phyloP scores from a whole-genome alignment of 352 stramenopile genomes.

The Phytophthora hybrid region DNA sequence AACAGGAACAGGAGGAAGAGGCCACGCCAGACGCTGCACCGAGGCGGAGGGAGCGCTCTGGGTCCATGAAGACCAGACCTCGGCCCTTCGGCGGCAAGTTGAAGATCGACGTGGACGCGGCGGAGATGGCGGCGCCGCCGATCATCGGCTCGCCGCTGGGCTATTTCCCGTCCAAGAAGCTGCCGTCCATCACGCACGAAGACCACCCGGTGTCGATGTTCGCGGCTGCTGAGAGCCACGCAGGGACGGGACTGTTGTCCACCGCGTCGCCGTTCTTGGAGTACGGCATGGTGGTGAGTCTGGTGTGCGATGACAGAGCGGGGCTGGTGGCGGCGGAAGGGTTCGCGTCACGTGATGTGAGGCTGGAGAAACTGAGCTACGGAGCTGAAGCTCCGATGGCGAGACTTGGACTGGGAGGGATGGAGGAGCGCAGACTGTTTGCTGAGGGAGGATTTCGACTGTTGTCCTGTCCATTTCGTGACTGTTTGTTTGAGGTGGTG shows the following conservation, averaged over 20 bases:
- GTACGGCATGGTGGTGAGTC: constrained; percentile 75
- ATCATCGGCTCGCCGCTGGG: constrained; percentile 52
- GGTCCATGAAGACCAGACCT: constrained; percentile 14
- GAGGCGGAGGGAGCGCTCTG: constrained; percentile 12
- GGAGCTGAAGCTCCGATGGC: constrained; percentile 22
- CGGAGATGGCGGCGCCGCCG: constrained; percentile 35
- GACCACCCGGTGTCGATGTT: constrained; percentile 51
- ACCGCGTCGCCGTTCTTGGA: constrained; percentile 58
- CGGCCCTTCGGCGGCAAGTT: constrained; percentile 41
- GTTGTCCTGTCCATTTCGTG: constrained; percentile 62
- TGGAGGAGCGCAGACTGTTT: constrained; percentile 54
- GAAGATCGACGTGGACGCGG: constrained; percentile 57
- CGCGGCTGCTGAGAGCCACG: constrained; percentile 33
- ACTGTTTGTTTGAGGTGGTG: constrained; percentile 79
- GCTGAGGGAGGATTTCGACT: constrained; percentile 46
- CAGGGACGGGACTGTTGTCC: constrained; percentile 17
- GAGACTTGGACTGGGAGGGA: constrained; percentile 57
- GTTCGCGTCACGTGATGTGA: constrained; percentile 65
- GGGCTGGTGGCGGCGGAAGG: constrained; percentile 66
- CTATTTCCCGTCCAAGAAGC: constrained; percentile 57
- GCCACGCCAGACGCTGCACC: not conserved
- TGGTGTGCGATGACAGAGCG: constrained; percentile 66
- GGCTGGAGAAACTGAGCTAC: constrained; percentile 61
- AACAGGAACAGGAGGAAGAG: constrained; percentile 15
- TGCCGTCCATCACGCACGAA: constrained; percentile 38